Base-by-base conservation (phyloP, 306 rosid species). In the Trifolium repens region DNA sequence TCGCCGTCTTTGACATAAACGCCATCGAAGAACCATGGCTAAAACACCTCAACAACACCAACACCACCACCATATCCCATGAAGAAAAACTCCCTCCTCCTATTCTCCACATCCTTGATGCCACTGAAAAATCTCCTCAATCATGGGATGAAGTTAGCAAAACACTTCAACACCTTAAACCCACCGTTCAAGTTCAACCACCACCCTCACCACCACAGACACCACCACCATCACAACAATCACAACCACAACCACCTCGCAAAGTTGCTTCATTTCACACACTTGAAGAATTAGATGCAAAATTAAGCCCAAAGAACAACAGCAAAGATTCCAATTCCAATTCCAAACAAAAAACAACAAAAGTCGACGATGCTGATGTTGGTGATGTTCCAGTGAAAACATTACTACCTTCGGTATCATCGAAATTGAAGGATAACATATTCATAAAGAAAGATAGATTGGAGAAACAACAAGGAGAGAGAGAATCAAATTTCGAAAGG, bases 1-100 rank as follows among this genome's bases (percentile, higher is more conserved):
- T 90, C n/a, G 91, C 96, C 0, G 90, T 87, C 6, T 94, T 94
- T 14, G 90, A 94, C 82, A 80, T 94, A 69, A 87, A 90, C 88
- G 68, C 93, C 47, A 81, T 94, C 44, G 88, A 89, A 15, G 98
- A 94, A 69, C 96, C 98, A 7, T 94, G 98, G 98, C 82, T 90
- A 0, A 81, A 84, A 69, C 79, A 81, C 52, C 81, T 77, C 1
- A 84, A 81, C 78, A 39, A 32, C 69, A 4, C 35, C 5, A 32
- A 9, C 17, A 14, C 81, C 26, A 19, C 53, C 27, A 66, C 3
- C 39, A 14, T 62, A 7, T 63, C 73, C 5, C 64, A 59, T 5
- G 85, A 79, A 9, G 10, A 58, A 4, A 88, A 91, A 70, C 37
- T 35, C 16, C 96, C 94, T 1, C 75, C 80, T 0, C 88, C 88